These are phyloP conservation scores for Mucor plumbeus DNA, from an alignment of 371 early-diverging fungal species.

Conservation along the genomic window DNA sequence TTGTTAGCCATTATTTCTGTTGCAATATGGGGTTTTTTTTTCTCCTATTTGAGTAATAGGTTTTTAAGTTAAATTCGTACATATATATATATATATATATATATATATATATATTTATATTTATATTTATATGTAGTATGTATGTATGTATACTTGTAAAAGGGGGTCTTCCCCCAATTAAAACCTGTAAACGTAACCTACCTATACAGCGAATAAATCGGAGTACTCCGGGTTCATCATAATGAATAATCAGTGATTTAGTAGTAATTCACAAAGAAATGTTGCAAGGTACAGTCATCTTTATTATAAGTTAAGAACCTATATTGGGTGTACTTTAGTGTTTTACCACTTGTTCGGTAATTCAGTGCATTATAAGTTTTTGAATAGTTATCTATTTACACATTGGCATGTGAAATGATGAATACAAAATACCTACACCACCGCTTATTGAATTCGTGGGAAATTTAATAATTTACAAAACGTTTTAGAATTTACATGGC, in stretches of 20 bases:
- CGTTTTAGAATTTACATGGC: no score
- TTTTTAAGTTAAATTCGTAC: not conserved
- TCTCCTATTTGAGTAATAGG: not conserved
- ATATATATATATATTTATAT: no score
- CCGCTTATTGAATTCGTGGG: constrained; percentile 14
- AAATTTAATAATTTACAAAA: not conserved
- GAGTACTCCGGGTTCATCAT: constrained; percentile 16
- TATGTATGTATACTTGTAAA: not conserved
- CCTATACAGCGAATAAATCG: constrained; percentile 3
- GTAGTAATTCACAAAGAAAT: not conserved
- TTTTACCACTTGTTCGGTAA: not conserved
- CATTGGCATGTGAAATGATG: constrained; percentile 12
- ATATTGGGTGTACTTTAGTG: not conserved
- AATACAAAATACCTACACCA: not conserved
- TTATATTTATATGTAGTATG: no score
- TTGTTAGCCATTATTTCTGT: not conserved
- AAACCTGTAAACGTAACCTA: not conserved
- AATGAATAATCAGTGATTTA: not conserved
- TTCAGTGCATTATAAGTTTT: not conserved
- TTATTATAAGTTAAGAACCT: not conserved
- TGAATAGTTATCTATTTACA: not conserved
- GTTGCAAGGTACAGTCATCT: constrained; percentile 3
- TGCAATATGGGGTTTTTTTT: not conserved
- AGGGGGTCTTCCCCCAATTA: constrained; percentile 3
- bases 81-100: no score